Percentiles rank a stretch among this genome's conserved stretches.
These are phyloP conservation scores for Fagus sylvatica DNA, from an alignment of 306 rosid genomes.

Conservation along the genomic window DNA sequence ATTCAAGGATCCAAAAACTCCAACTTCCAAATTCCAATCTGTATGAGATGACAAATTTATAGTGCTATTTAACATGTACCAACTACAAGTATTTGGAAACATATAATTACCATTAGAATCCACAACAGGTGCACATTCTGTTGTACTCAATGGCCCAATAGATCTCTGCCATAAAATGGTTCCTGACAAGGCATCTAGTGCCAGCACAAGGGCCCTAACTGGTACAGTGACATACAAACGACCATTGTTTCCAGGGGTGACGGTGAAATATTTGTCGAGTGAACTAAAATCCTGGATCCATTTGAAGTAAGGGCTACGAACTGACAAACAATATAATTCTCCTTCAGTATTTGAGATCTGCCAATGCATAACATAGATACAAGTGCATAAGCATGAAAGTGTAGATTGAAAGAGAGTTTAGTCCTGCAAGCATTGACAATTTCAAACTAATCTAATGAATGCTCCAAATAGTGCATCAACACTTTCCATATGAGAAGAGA, in stretches of 20 bases:
- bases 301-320: conserved; percentile 51
- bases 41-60: neutral
- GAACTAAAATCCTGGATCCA: conserved; percentile 83
- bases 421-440: conserved; percentile 7
- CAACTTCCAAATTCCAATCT: neutral
- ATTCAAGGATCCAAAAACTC: neutral
- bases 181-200: conserved; percentile 69
- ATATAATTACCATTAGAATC: conserved; percentile 67
- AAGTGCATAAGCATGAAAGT: conserved; percentile 2
- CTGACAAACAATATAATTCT: conserved; percentile 59
- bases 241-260: conserved; percentile 80
- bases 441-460: neutral
- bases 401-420: neutral
- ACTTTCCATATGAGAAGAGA: no score
- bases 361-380: conserved; percentile 9
- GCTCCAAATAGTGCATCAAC: neutral
- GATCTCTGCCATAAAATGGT: conserved; percentile 67
- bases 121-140: conserved; percentile 53
- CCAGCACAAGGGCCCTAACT: conserved; percentile 55
- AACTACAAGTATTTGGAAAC: neutral
- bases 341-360: conserved; percentile 82
- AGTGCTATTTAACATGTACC: neutral
- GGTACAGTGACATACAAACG: conserved; percentile 64
- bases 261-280: conserved; percentile 52
- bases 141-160: conserved; percentile 65